Evolutionary conservation across 2,329 filamentous ascomycete species (phyloP), one percentile per base, ranked within the genome.

Genomic region (Fusarium sp.): DNA sequence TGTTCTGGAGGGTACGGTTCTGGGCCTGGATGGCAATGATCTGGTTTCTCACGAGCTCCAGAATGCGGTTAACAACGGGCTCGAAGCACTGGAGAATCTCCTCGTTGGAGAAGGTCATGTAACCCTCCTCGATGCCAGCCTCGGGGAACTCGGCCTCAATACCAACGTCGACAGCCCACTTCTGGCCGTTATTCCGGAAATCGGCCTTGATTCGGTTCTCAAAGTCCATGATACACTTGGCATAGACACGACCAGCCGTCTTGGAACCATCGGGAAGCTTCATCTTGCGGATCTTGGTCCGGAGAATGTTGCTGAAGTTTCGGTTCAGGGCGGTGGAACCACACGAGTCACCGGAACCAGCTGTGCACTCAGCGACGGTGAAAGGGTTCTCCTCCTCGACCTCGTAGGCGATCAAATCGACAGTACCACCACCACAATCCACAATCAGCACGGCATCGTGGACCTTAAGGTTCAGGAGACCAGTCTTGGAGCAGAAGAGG

Each of bases 151-250:
- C 97, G 50, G 96, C 95, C 87, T 99, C 97, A 79, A 99, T 98
- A 81, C 97, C 97, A 59, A 99, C 97, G 82, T 99, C 97, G 22
- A 98, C 95, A 52, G 97, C 97, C 97, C 97, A 98, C 84, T 98
- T 98, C 84, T 98, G 96, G 59, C 96, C 95, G 83, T 98, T 98
- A 87, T 98, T 98, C 75, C 97, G 92, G 92, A 99, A 99, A 84
- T 98, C 97, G 59, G 97, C 97, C 89, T 99, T 99, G 90, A 99
- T 98, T 83, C 97, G 90, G 90, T 98, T 98, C 87, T 99, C 97
- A 80, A 99, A 99, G 85, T 99, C 97, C 96, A 98, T 98, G 85
- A 99, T 98, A 84, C 96, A 98, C 87, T 98, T 98, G 76, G 96
- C 96, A 84, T 98, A 98, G 64, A 99, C 97, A 84, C 96, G 95